Evolutionary conservation across 192 early-diverging fungal genomes (phyloP), one percentile per base, ranked within the genome.

Genomic region (Chytriomyces sp.): DNA sequence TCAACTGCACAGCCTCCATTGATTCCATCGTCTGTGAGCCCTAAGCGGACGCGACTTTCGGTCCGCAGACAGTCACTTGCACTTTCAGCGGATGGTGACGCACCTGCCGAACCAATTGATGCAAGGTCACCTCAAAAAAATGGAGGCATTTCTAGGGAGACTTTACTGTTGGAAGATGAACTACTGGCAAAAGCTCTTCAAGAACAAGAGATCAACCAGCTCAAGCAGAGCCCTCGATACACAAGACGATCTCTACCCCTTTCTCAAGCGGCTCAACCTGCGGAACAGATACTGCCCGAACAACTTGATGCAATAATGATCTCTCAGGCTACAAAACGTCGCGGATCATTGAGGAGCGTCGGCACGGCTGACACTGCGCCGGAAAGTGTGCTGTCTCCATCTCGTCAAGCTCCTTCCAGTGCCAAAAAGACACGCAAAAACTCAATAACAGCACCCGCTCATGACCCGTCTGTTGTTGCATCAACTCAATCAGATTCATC

Each of bases 111-210:
- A 35, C 11, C 3, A 64, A 26, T 23, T 13, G 28, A 64, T 23
- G 26, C n/a, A 26, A 18, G 63, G 63, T 11, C 16, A 64, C 11
- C 20, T 0, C 10, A 64, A 24, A n/a, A 28, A 64, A 28, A 1
- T 11, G 63, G 10, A 26, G 20, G 18, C 20, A 13, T 64, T 11
- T 35, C 63, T 64, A 23, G 26, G 45, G 44, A 72, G 8, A 13
- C 8, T 24, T 43, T 26, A 28, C 72, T 73, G 11, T 44, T 73
- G 35, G 61, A 61, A 63, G 72, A 73, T 45, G 72, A 73, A 63
- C 72, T 16, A 11, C 72, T 73, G 35, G 72, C 72, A 35, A 73
- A 73, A 63, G 72, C 53, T 24, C n/a, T 73, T 7, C 72, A 73
- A 45, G 72, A 73, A 26, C 60, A 73, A 45, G 72, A 73, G 26